phyloP scores from a whole-genome alignment of 352 stramenopile genomes.

The Pelagophyceae sp. region DNA sequence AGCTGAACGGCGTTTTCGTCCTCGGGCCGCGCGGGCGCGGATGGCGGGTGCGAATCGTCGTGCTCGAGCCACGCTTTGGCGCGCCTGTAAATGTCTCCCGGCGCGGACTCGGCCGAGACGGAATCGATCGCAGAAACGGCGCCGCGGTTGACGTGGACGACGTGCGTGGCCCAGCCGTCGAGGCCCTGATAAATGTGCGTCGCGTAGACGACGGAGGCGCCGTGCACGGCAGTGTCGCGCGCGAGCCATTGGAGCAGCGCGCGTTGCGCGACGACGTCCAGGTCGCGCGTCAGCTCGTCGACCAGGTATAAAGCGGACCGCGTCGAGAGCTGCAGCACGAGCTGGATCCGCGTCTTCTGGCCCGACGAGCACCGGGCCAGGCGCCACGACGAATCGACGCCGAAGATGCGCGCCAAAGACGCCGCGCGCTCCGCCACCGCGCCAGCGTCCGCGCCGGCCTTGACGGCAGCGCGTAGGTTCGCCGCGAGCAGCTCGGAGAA shows the following conservation, averaged over 20 bases:
- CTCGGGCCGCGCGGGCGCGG: background rate
- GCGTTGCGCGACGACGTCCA: slow-evolving; percentile 2
- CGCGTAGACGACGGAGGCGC: background rate
- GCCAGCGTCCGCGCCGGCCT: background rate
- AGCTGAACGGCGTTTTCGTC: background rate
- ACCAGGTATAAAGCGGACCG: background rate
- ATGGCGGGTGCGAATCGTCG: background rate
- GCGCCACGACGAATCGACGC: background rate
- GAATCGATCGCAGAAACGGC: background rate
- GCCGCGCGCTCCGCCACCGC: background rate
- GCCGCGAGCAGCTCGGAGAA: background rate
- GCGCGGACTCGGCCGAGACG: background rate
- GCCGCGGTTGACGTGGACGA: background rate
- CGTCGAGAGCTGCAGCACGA: slow-evolving; percentile 10
- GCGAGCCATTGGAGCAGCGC: background rate
- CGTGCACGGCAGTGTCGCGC: background rate
- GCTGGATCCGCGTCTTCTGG: slow-evolving; percentile 10
- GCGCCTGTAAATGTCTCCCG: background rate
- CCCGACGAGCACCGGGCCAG: background rate
- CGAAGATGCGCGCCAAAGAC: background rate
- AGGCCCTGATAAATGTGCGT: slow-evolving; percentile 13
- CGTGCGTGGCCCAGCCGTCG: background rate
- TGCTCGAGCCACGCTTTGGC: background rate
- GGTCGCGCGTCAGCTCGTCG: slow-evolving; percentile 14
- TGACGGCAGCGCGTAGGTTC: background rate